A percentile compares a stretch with the other conserved stretches of the same genome.
Conservation (phyloP, 148 eudicot species). For the Silene latifolia region DNA sequence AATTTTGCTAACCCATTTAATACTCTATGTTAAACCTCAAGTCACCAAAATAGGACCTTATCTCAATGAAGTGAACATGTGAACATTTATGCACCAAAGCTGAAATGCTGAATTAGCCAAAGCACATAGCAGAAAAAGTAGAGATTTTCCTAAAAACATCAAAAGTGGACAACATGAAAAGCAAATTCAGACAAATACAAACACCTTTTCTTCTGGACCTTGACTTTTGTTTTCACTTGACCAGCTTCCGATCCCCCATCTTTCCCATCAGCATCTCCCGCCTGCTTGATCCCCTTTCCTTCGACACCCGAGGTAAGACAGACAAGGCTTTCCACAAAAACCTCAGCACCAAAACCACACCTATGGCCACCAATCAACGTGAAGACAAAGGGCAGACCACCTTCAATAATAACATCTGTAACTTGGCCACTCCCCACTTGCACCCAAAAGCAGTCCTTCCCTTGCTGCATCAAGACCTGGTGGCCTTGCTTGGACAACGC, state of each 20-base stretch:
- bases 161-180: too few relatives aligned
- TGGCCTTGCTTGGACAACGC: not conserved
- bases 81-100: not conserved
- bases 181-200: not conserved
- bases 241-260: not conserved
- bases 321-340: conserved; percentile 9
- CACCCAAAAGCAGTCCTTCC: conserved; percentile 16
- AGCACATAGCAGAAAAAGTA: not conserved
- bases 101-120: too few relatives aligned
- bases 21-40: not conserved
- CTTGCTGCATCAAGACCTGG: conserved; percentile 16
- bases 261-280: not conserved
- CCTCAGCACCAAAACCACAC: conserved; percentile 11
- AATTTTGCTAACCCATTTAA: too few relatives aligned
- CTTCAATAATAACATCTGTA: not conserved
- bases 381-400: conserved; percentile 4
- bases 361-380: conserved; percentile 1
- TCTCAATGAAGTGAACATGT: not conserved
- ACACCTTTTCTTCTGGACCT: conserved; percentile 1
- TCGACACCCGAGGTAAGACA: not conserved
- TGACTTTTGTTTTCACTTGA: conserved; percentile 1
- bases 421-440: not conserved
- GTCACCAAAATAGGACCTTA: not conserved
- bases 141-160: not conserved
- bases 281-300: not conserved